Evolutionary conservation across 1,139 yeast genomes (phyloP).

Genomic region (Suhomyces yuchorum): DNA sequence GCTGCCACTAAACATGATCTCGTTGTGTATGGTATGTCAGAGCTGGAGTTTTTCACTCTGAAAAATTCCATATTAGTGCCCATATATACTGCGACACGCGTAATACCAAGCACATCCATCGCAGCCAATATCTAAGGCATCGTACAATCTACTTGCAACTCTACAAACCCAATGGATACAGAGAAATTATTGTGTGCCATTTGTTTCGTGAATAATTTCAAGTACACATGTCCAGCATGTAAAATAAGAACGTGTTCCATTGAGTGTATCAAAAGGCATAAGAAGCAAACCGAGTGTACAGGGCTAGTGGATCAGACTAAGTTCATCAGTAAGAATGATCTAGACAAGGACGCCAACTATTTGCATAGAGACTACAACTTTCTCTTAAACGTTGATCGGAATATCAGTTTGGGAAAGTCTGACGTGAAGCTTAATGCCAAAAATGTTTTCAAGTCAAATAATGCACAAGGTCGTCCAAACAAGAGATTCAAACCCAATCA

Average conservation of each 20-base stretch:
- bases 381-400: slow-evolving; percentile 60
- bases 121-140: slow-evolving; percentile 5
- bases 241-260: slow-evolving; percentile 65
- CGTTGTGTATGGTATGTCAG: not conserved
- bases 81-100: slow-evolving; percentile 8
- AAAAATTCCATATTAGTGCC: slow-evolving; percentile 10
- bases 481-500: slow-evolving; percentile 32
- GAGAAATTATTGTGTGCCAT: slow-evolving; percentile 43
- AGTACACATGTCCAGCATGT: slow-evolving; percentile 89
- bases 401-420: slow-evolving; percentile 51
- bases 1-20: slow-evolving; percentile 7
- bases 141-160: not conserved
- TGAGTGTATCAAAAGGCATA: slow-evolving; percentile 72
- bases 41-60: slow-evolving; percentile 4
- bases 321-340: slow-evolving; percentile 52
- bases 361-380: slow-evolving; percentile 87
- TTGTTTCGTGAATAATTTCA: slow-evolving; percentile 49
- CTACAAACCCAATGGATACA: slow-evolving; percentile 6
- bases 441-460: slow-evolving; percentile 38
- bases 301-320: slow-evolving; percentile 67
- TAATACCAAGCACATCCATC: slow-evolving; percentile 4
- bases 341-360: slow-evolving; percentile 34
- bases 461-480: slow-evolving; percentile 16
- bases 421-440: slow-evolving; percentile 47
- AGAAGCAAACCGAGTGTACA: slow-evolving; percentile 59